A percentile compares a stretch with the other conserved stretches of the same genome.
These are phyloP conservation scores for Neofusicoccum umdonicola DNA, from an alignment of 2,329 filamentous ascomycete species.

Conservation along the genomic window DNA sequence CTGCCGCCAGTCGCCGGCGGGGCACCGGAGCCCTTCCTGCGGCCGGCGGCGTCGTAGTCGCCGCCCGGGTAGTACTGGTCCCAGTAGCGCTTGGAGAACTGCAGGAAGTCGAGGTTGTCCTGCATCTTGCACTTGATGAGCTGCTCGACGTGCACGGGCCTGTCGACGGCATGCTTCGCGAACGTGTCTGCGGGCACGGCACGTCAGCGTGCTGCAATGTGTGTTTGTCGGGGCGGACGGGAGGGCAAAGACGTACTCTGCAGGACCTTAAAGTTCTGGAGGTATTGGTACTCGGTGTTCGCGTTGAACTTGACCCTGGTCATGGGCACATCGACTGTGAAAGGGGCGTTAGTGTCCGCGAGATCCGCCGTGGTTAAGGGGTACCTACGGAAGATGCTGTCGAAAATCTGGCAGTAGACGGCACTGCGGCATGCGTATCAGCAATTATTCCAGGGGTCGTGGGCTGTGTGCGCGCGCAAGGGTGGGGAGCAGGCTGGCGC, in stretches of 20 bases:
- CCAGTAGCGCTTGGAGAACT: conserved; percentile 97
- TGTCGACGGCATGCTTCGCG: conserved; percentile 81
- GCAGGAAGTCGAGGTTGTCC: conserved; percentile 98
- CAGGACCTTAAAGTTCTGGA: conserved; percentile 97
- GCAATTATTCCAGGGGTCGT: neutral
- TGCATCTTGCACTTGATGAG: conserved; percentile 99
- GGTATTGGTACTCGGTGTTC: conserved; percentile 93
- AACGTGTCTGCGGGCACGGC: conserved; percentile 65
- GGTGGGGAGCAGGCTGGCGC: neutral
- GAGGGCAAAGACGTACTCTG: conserved; percentile 65
- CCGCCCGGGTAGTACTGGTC: conserved; percentile 97
- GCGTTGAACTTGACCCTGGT: conserved; percentile 96
- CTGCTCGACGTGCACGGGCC: conserved; percentile 80
- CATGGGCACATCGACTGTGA: conserved; percentile 82
- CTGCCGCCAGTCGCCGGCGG: conserved; percentile 47
- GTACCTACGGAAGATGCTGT: conserved; percentile 82
- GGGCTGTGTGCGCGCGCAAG: neutral
- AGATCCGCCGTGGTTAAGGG: neutral
- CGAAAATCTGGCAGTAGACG: conserved; percentile 94
- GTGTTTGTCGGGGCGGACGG: neutral
- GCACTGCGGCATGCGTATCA: conserved; percentile 58
- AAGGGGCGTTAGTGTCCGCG: conserved; percentile 3
- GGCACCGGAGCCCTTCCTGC: conserved; percentile 74
- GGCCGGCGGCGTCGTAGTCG: conserved; percentile 86
- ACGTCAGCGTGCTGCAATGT: neutral